Conservation (phyloP, 192 early-diverging fungal genomes). For the Gorgonomyces haynaldii region DNA sequence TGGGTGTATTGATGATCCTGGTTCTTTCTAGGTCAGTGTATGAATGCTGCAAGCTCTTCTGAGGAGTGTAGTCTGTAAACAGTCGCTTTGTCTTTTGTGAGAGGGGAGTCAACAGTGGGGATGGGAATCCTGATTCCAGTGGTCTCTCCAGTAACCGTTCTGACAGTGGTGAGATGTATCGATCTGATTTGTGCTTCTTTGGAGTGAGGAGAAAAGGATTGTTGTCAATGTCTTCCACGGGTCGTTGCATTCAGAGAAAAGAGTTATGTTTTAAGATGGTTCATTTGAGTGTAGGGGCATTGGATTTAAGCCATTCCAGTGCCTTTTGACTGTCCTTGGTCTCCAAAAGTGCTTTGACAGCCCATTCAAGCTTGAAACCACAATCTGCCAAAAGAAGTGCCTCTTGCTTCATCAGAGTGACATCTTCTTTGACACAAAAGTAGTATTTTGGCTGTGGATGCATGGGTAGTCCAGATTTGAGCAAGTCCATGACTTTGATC, state of each 20-base stretch:
- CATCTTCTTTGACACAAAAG: conserved; percentile 55
- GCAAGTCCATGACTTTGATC: conserved; percentile 34
- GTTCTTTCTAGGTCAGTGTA: too few species aligned
- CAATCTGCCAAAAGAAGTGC: conserved; percentile 31
- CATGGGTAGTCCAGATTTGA: conserved; percentile 21
- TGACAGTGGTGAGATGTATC: not conserved
- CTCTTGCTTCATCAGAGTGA: conserved; percentile 31
- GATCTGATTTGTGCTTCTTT: not conserved
- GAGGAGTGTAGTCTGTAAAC: too few species aligned
- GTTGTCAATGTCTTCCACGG: too few species aligned
- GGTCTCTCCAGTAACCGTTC: too few species aligned
- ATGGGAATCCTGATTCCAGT: too few species aligned
- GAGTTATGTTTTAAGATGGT: not conserved
- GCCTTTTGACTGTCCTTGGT: not conserved
- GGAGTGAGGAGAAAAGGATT: not conserved
- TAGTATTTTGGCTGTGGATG: conserved; percentile 22
- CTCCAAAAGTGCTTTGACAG: not conserved
- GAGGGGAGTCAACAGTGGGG: too few species aligned
- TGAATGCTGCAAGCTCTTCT: too few species aligned
- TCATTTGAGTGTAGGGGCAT: conserved; percentile 32
- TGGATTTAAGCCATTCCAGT: conserved; percentile 41
- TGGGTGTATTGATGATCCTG: too few species aligned
- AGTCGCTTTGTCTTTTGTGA: too few species aligned
- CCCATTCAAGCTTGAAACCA: not conserved
- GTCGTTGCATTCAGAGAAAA: too few species aligned